Base-by-base conservation (phyloP, 1,284 basidiomycete genomes). In the Rhodotorula sp. region DNA sequence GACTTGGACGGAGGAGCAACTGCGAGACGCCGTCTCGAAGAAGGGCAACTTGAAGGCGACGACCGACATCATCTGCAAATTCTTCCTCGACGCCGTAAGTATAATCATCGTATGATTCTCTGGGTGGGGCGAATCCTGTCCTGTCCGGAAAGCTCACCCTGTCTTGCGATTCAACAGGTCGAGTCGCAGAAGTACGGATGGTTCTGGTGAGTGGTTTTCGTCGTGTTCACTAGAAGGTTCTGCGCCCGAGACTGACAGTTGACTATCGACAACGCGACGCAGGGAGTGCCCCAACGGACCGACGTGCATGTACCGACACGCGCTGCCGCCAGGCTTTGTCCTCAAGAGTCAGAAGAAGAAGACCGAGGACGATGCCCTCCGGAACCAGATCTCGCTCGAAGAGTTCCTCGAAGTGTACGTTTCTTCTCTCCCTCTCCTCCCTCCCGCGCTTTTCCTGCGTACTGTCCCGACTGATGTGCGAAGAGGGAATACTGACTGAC, bases 391-490 rank as follows among this genome's bases (percentile, higher is more conserved):
- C 79, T 93, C 91, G 71, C 79, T 99, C 64, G 95, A 99, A 80
- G 96, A 99, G 77, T 99, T 99, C 84, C 81, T 99, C 69, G 95
- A 99, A 83, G 91, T 92, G 62, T 94, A 97, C 86, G 93, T 93
- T 78, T 29, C 33, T 48, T 51, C 30, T 20, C 51, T 33, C 29
- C 6, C 26, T 56, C 53, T 8, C 26, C 26, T 15, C 29, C 18
- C 51, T 15, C 20, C 17, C 44, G 29, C 20, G n/a, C 29, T 22
- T 18, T n/a, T n/a, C n/a, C n/a, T n/a, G n/a, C n/a, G n/a, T n/a
- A n/a, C 46, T 15, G 17, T 18, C 46, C 46, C 46, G 4, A 22
- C 46, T 48, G 46, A 48, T 22, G 33, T 7, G 33, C 5, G 33
- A 33, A 33, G 7, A 33, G 33, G 33, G 7, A 33, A 4, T 5